phyloP scores from a whole-genome alignment of 257 asterid species.

The Solanum arcanum region DNA sequence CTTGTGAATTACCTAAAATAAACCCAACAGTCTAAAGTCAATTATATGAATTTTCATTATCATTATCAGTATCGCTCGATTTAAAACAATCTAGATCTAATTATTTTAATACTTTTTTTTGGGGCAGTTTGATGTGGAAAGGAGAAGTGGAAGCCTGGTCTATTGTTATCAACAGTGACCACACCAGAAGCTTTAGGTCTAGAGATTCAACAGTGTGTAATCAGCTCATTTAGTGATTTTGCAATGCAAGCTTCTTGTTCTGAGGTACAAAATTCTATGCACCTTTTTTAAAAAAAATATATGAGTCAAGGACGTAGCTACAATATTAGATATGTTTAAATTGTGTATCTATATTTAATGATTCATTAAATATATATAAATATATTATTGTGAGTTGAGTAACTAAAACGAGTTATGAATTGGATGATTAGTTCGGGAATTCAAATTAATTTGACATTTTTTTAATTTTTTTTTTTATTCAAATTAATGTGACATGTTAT shows the following conservation, averaged over 20 bases:
- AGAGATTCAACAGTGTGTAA: constrained; percentile 61
- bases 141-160: constrained; percentile 44
- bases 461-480: not conserved
- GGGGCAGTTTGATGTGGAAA: constrained; percentile 61
- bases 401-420: not conserved
- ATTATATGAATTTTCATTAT: no score
- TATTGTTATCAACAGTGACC: constrained; percentile 62
- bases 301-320: not conserved
- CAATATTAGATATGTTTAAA: not conserved
- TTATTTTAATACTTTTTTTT: not conserved
- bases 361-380: no score
- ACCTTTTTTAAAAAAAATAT: not conserved
- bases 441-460: not conserved
- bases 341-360: not conserved
- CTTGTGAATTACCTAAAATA: not conserved
- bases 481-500: not conserved
- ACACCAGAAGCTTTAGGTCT: constrained; percentile 63
- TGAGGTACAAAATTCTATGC: constrained; percentile 6
- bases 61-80: no score
- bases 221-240: constrained; percentile 68
- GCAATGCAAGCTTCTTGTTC: constrained; percentile 65
- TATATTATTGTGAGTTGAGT: not conserved
- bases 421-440: not conserved
- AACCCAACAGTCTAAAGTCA: not conserved
- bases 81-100: not conserved